Evolutionary conservation across 495 filamentous ascomycete genomes (phyloP).

Genomic region (Ascodesmis nigricans): DNA sequence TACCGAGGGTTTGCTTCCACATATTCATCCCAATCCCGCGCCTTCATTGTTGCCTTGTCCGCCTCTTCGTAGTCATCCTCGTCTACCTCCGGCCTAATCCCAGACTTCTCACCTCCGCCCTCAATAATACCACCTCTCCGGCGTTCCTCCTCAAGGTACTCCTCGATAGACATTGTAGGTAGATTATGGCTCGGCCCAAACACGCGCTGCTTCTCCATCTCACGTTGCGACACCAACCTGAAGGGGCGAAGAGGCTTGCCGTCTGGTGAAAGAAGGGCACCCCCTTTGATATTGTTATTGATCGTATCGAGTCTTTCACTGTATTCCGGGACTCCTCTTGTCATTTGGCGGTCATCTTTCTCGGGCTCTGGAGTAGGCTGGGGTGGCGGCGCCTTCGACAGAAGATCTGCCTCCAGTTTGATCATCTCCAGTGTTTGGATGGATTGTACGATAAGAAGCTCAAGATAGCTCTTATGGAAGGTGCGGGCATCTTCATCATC

Average conservation of each 20-base stretch:
- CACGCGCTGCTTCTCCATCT: constrained; percentile 58
- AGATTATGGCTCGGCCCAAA: constrained; percentile 81
- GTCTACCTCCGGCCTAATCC: constrained; percentile 46
- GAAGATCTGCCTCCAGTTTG: constrained; percentile 59
- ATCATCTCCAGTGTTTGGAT: constrained; percentile 73
- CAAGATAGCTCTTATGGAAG: constrained; percentile 52
- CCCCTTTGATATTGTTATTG: constrained; percentile 30
- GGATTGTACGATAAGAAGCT: constrained; percentile 49
- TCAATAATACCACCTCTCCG: constrained; percentile 74
- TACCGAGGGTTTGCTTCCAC: constrained; percentile 64
- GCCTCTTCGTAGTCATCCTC: constrained; percentile 74
- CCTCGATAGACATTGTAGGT: constrained; percentile 94
- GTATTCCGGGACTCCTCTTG: constrained; percentile 29
- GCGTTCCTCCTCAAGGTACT: constrained; percentile 85
- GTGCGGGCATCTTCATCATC: constrained; percentile 63
- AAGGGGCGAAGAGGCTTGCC: constrained; percentile 86
- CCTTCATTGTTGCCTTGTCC: constrained; percentile 80
- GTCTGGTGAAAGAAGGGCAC: constrained; percentile 55
- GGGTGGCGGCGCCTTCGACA: constrained; percentile 44
- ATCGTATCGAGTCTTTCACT: constrained; percentile 52
- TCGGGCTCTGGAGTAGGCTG: constrained; percentile 19
- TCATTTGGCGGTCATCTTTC: constrained; percentile 31
- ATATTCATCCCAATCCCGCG: constrained; percentile 87
- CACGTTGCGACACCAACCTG: constrained; percentile 56
- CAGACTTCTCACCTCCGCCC: constrained; percentile 60